A percentile compares a stretch with the other conserved stretches of the same genome.
phyloP scores from a whole-genome alignment of 164 flowering plant genomes.

The Warburgia ugandensis region DNA sequence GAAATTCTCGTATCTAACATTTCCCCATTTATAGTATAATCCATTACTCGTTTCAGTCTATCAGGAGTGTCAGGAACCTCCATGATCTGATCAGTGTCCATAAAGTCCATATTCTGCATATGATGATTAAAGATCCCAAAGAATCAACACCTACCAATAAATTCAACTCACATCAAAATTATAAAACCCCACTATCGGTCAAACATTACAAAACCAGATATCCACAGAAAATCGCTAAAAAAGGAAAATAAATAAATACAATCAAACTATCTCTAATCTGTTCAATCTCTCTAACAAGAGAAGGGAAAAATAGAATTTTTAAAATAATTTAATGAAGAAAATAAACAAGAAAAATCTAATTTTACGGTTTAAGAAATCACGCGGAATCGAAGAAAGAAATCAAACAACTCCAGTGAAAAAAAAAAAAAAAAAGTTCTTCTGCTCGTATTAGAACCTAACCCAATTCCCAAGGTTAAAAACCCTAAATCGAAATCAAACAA shows the following conservation, averaged over 20 bases:
- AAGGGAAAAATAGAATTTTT: not conserved
- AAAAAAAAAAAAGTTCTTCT: too few relatives aligned
- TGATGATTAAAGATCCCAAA: slow-evolving; percentile 7
- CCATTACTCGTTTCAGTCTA: slow-evolving; percentile 22
- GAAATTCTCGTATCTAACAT: slow-evolving; percentile 9
- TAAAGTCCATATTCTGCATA: slow-evolving; percentile 50
- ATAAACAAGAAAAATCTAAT: not conserved
- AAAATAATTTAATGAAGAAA: not conserved
- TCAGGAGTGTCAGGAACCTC: slow-evolving; percentile 89
- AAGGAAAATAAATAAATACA: not conserved
- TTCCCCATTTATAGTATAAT: slow-evolving; percentile 11
- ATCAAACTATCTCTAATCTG: not conserved
- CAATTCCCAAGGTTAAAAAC: too few relatives aligned
- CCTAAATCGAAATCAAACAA: too few relatives aligned
- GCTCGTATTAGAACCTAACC: too few relatives aligned
- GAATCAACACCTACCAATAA: slow-evolving; percentile 1
- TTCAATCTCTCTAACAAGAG: not conserved
- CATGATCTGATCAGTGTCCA: slow-evolving; percentile 38
- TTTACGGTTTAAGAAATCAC: not conserved
- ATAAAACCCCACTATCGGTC: not conserved
- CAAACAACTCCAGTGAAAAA: too few relatives aligned
- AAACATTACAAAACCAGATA: not conserved
- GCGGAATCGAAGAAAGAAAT: not conserved
- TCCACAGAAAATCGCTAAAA: not conserved
- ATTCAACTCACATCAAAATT: slow-evolving; percentile 1